Evolutionary conservation across 2,329 filamentous ascomycete species (phyloP).

Genomic region (Metarhizium album): DNA sequence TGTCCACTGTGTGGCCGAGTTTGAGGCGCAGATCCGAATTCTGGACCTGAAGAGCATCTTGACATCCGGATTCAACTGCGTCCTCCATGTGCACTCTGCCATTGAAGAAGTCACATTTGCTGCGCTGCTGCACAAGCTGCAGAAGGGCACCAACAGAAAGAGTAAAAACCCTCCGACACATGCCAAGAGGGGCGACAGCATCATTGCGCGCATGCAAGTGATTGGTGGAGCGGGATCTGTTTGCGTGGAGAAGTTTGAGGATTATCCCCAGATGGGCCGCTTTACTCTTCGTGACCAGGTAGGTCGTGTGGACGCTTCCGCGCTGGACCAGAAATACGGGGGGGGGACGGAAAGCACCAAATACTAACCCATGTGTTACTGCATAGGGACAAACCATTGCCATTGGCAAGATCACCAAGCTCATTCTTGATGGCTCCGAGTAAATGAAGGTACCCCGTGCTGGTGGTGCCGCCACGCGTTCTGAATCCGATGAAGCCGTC

Average conservation of each 20-base stretch:
- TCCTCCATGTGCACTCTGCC: conserved; percentile 91
- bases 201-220: conserved; percentile 86
- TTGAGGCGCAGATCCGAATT: conserved; percentile 95
- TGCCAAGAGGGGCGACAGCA: conserved; percentile 68
- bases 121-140: conserved; percentile 79
- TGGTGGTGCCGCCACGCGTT: not conserved
- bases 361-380: not conserved
- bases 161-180: conserved; percentile 90
- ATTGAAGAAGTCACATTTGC: conserved; percentile 96
- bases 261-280: conserved; percentile 87
- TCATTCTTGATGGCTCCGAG: conserved; percentile 36
- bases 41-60: conserved; percentile 91
- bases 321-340: not conserved
- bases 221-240: conserved; percentile 77
- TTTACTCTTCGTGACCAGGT: conserved; percentile 87
- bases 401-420: conserved; percentile 97
- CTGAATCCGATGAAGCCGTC: not conserved
- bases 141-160: conserved; percentile 88
- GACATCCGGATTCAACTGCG: conserved; percentile 92
- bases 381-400: conserved; percentile 94
- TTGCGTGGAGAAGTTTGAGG: conserved; percentile 89
- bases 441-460: not conserved
- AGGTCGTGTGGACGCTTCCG: conserved; percentile 17
- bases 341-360: not conserved
- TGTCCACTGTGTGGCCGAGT: conserved; percentile 78